Conservation (phyloP, 805 yeast genomes). For the Kregervanrija delftensis region DNA sequence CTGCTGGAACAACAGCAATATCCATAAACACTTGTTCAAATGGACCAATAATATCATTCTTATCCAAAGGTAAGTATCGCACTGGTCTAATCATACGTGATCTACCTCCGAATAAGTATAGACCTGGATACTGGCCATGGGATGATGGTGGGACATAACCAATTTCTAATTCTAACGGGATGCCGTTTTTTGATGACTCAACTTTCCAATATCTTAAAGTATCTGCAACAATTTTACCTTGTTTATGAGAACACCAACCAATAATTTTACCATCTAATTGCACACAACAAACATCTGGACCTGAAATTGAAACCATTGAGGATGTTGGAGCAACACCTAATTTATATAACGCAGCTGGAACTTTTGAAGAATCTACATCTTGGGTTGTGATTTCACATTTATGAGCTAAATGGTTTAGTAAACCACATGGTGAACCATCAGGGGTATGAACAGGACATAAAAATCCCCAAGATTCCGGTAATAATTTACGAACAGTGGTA, state of each 20-base stretch:
- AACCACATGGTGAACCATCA: conserved; percentile 99
- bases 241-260: conserved; percentile 91
- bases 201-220: conserved; percentile 92
- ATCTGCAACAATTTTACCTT: conserved; percentile 80
- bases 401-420: conserved; percentile 93
- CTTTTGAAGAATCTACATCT: conserved; percentile 63
- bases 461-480: conserved; percentile 99
- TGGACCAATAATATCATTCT: conserved; percentile 88
- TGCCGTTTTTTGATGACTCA: conserved; percentile 56
- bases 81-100: conserved; percentile 97
- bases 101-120: conserved; percentile 83
- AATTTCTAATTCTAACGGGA: conserved; percentile 83
- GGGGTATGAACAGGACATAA: conserved; percentile 99
- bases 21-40: conserved; percentile 97
- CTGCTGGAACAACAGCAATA: conserved; percentile 90
- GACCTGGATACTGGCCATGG: conserved; percentile 96
- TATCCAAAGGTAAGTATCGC: conserved; percentile 77
- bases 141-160: conserved; percentile 96
- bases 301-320: conserved; percentile 61
- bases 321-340: conserved; percentile 81
- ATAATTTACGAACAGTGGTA: conserved; percentile 89
- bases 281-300: conserved; percentile 82
- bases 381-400: conserved; percentile 82
- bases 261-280: conserved; percentile 88
- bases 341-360: conserved; percentile 57